phyloP scores from a whole-genome alignment of 352 stramenopile species.

The Hyaloperonospora arabidopsidis region DNA sequence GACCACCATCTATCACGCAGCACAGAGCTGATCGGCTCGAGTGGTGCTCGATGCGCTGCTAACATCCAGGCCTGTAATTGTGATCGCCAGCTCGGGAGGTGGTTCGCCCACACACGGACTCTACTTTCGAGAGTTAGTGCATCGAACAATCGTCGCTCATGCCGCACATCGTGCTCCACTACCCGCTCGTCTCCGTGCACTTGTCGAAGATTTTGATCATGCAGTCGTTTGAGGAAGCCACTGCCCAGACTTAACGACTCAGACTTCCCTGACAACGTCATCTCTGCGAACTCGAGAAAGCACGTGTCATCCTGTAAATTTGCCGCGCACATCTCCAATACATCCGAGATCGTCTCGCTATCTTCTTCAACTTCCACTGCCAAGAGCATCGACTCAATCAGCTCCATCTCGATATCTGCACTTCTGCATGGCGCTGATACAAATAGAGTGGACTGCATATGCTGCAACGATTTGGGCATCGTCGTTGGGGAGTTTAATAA shows the following conservation, averaged over 20 bases:
- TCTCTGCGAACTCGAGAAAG: conserved; percentile 29
- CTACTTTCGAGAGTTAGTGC: conserved; percentile 18
- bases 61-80: conserved; percentile 41
- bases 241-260: conserved; percentile 16
- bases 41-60: conserved; percentile 23
- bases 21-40: conserved; percentile 21
- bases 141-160: conserved; percentile 21
- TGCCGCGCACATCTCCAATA: conserved; percentile 28
- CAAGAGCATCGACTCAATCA: conserved; percentile 25
- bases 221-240: conserved; percentile 24
- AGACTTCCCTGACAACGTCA: conserved; percentile 14
- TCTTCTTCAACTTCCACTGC: conserved; percentile 14
- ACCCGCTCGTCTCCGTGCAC: neutral
- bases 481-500: conserved; percentile 2
- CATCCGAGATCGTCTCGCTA: conserved; percentile 5
- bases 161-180: neutral
- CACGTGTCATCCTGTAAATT: conserved; percentile 20
- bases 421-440: conserved; percentile 21
- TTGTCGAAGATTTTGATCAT: conserved; percentile 8
- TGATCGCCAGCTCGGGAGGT: conserved; percentile 32
- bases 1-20: conserved; percentile 10
- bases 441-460: conserved; percentile 34
- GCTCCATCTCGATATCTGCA: conserved; percentile 21
- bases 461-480: conserved; percentile 22
- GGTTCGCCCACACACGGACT: conserved; percentile 33